Evolutionary conservation across 441 rosid species (phyloP).

Genomic region (Eutrema salsugineum): DNA sequence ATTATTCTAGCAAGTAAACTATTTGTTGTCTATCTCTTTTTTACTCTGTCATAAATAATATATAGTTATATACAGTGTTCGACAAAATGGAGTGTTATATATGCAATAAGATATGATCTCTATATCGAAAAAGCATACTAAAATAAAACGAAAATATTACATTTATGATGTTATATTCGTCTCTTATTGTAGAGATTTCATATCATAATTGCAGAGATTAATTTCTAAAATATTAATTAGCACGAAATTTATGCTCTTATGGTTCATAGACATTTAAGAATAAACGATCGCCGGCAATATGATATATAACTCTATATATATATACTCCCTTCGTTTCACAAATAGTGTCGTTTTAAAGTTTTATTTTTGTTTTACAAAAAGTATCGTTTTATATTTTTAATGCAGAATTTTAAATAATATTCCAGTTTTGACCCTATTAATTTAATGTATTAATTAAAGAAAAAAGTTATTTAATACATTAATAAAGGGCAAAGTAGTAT

Average conservation of each 20-base stretch:
- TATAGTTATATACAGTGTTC: neutral
- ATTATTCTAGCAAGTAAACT: neutral
- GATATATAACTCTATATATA: too few relatives aligned
- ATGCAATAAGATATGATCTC: neutral
- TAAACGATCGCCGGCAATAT: slow-evolving; percentile 2
- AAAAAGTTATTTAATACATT: too few relatives aligned
- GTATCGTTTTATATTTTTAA: too few relatives aligned
- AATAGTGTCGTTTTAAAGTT: too few relatives aligned
- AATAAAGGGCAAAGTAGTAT: too few relatives aligned
- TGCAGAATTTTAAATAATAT: too few relatives aligned
- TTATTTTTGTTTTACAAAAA: too few relatives aligned
- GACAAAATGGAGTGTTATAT: neutral
- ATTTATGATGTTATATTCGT: neutral
- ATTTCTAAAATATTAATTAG: neutral
- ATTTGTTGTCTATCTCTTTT: neutral
- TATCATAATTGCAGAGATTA: neutral
- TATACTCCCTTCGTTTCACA: too few relatives aligned
- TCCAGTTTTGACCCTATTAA: too few relatives aligned
- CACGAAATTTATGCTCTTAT: slow-evolving; percentile 1
- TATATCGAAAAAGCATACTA: neutral
- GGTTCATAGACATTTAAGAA: slow-evolving; percentile 12
- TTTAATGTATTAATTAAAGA: too few relatives aligned
- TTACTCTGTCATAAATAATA: neutral
- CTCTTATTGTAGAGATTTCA: neutral
- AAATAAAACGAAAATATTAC: neutral